Evolutionary conservation across 2,329 filamentous ascomycete genomes (phyloP).

Genomic region (Neopestalotiopsis sp.): DNA sequence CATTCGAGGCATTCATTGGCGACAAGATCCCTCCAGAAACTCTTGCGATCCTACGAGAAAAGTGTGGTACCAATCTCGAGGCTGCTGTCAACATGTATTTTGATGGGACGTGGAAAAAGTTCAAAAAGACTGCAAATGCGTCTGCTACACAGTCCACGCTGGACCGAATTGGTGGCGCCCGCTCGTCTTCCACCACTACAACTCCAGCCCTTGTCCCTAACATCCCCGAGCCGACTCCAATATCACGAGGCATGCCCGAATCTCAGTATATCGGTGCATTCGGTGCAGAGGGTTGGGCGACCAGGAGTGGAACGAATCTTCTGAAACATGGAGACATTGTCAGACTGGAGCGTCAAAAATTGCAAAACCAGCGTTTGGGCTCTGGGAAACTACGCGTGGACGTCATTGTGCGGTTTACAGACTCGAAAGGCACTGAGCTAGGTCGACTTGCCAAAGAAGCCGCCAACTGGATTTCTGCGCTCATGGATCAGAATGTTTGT

Average conservation of each 20-base stretch:
- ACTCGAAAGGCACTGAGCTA: conserved; percentile 77
- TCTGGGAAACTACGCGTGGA: conserved; percentile 68
- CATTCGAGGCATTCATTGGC: conserved; percentile 66
- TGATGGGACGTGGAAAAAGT: conserved; percentile 69
- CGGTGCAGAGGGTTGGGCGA: conserved; percentile 91
- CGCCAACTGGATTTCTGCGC: conserved; percentile 88
- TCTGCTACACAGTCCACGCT: conserved; percentile 20
- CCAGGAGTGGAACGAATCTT: conserved; percentile 77
- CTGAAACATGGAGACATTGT: conserved; percentile 84
- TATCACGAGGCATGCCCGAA: conserved; percentile 39
- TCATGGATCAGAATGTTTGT: conserved; percentile 91
- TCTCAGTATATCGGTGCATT: conserved; percentile 86
- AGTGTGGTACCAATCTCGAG: conserved; percentile 64
- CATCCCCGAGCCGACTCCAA: conserved; percentile 21
- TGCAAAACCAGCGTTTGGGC: conserved; percentile 60
- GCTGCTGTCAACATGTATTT: conserved; percentile 73
- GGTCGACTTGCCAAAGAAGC: conserved; percentile 86
- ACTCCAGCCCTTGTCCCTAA: neutral
- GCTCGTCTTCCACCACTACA: neutral
- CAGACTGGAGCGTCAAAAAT: conserved; percentile 84
- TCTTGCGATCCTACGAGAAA: conserved; percentile 55
- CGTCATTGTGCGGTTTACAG: conserved; percentile 91
- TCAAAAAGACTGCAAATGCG: conserved; percentile 37
- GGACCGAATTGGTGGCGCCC: conserved; percentile 10
- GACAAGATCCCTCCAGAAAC: conserved; percentile 56